Conservation (phyloP, 306 rosid species). For the Inga laurina region DNA sequence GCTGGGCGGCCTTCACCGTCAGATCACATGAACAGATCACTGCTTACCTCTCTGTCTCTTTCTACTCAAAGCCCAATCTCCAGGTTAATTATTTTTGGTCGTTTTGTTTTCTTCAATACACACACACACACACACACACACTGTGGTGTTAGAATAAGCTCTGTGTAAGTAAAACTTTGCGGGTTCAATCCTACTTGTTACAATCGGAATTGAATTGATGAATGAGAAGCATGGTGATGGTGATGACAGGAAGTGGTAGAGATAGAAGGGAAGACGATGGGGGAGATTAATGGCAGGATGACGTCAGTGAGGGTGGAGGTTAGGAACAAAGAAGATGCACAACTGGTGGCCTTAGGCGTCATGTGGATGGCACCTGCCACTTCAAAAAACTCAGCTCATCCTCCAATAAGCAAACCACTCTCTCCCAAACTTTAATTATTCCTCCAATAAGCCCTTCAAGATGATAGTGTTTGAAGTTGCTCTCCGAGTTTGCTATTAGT, state of each 20-base stretch:
- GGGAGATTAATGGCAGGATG: conserved; percentile 28
- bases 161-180: too few relatives aligned
- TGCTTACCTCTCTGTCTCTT: conserved; percentile 40
- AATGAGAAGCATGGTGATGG: too few relatives aligned
- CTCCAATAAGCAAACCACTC: not conserved
- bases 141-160: too few relatives aligned
- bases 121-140: too few relatives aligned
- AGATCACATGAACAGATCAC: not conserved
- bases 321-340: conserved; percentile 29
- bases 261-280: conserved; percentile 42
- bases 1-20: not conserved
- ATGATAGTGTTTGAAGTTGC: too few relatives aligned
- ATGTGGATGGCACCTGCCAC: conserved; percentile 37
- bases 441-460: not conserved
- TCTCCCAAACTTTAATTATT: conserved; percentile 22
- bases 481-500: too few relatives aligned
- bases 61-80: conserved; percentile 36
- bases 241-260: conserved; percentile 49
- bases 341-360: conserved; percentile 46
- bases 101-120: not conserved
- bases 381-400: not conserved
- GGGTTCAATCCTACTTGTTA: too few relatives aligned
- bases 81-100: conserved; percentile 1
- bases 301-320: conserved; percentile 41
- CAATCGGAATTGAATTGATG: too few relatives aligned